phyloP scores from a whole-genome alignment of 345 rosid species.

The Salix caprea region DNA sequence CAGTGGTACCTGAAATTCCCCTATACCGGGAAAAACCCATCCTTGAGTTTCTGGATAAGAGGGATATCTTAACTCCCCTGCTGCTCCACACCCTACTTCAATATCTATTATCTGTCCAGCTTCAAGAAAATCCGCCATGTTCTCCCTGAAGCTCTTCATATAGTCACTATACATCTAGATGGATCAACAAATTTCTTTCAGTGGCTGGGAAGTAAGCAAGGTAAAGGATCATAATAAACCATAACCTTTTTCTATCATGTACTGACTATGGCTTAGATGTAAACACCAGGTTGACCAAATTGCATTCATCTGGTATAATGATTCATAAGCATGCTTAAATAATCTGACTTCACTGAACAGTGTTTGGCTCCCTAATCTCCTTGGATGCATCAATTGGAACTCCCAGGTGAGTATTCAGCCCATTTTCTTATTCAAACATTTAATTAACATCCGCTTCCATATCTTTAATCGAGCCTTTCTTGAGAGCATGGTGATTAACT shows the following conservation, averaged over 20 bases:
- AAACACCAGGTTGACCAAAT: background rate
- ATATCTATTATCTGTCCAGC: slow-evolving; percentile 61
- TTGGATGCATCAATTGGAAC: too few species aligned
- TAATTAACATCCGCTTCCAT: too few species aligned
- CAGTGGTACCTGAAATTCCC: slow-evolving; percentile 66
- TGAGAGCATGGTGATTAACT: background rate
- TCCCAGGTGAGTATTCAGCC: too few species aligned
- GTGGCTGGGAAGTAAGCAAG: background rate
- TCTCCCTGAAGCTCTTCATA: slow-evolving; percentile 75
- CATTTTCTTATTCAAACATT: too few species aligned
- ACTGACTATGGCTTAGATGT: background rate
- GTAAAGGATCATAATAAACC: background rate
- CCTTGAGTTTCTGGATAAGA: slow-evolving; percentile 72
- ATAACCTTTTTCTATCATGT: background rate
- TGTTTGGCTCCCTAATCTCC: too few species aligned
- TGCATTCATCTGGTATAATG: background rate
- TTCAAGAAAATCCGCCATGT: slow-evolving; percentile 59
- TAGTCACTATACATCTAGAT: slow-evolving; percentile 65
- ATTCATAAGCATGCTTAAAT: background rate
- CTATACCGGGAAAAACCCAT: slow-evolving; percentile 80
- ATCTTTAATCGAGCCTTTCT: too few species aligned
- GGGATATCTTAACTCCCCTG: slow-evolving; percentile 90
- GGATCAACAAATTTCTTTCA: slow-evolving; percentile 2
- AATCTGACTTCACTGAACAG: too few species aligned
- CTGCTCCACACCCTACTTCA: slow-evolving; percentile 84